Percentiles rank a stretch among this genome's conserved stretches.
These are phyloP conservation scores for Lanzia echinophila DNA, from an alignment of 2,329 filamentous ascomycete species.

Conservation along the genomic window DNA sequence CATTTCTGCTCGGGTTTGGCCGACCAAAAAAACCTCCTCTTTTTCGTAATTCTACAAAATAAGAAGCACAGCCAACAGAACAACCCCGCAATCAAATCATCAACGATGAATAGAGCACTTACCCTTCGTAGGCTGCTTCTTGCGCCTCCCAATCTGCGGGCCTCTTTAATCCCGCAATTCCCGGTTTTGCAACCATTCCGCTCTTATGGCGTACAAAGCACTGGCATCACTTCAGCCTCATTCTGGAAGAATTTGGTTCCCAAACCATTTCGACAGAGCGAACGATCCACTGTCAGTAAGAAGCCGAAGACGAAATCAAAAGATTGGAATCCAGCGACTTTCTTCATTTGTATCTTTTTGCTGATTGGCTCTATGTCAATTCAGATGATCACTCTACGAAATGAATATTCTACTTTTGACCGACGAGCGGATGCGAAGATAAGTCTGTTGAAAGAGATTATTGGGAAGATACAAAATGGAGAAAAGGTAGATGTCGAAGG, in stretches of 20 bases:
- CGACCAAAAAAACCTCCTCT: neutral
- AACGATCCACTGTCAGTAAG: slow-evolving; percentile 33
- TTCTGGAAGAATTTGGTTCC: slow-evolving; percentile 68
- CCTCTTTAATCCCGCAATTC: slow-evolving; percentile 15
- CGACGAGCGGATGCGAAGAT: slow-evolving; percentile 77
- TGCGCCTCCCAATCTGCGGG: slow-evolving; percentile 22
- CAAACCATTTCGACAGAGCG: slow-evolving; percentile 50
- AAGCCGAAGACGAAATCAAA: slow-evolving; percentile 47
- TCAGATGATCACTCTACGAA: slow-evolving; percentile 76
- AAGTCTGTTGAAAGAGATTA: slow-evolving; percentile 64
- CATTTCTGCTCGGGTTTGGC: no score
- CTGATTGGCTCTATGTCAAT: slow-evolving; percentile 95
- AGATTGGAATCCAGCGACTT: slow-evolving; percentile 75
- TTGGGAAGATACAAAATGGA: slow-evolving; percentile 62
- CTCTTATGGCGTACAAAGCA: slow-evolving; percentile 32
- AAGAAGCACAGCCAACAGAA: no score
- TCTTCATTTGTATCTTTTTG: slow-evolving; percentile 74
- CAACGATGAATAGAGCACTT: slow-evolving; percentile 20
- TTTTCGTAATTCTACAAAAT: no score
- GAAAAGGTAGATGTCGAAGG: slow-evolving; percentile 82
- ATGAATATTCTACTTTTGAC: slow-evolving; percentile 64
- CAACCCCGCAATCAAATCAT: neutral
- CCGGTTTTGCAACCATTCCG: slow-evolving; percentile 8
- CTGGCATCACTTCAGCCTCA: slow-evolving; percentile 24
- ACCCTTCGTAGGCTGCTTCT: slow-evolving; percentile 20